phyloP scores from a whole-genome alignment of 2,329 filamentous ascomycete species.

The Penicillium griseofulvum region DNA sequence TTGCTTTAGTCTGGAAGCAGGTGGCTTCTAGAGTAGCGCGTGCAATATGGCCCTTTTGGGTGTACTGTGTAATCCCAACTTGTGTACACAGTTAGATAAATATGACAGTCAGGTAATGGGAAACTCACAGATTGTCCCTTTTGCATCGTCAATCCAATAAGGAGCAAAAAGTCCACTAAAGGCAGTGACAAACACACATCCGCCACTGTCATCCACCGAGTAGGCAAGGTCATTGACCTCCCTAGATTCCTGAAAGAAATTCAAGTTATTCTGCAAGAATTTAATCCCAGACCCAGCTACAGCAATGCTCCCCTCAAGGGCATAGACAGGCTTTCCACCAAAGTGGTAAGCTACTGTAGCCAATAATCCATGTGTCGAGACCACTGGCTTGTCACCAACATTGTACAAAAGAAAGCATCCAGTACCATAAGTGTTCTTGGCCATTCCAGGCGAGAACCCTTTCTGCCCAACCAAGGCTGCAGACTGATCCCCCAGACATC shows the following conservation, averaged over 20 bases:
- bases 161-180: constrained; percentile 89
- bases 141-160: constrained; percentile 94
- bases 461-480: constrained; percentile 81
- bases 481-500: constrained; percentile 82
- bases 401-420: constrained; percentile 89
- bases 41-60: constrained; percentile 79
- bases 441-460: constrained; percentile 76
- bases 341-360: constrained; percentile 86
- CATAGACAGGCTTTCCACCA: constrained; percentile 67
- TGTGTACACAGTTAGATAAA: constrained; percentile 26
- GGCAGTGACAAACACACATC: constrained; percentile 82
- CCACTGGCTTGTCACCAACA: constrained; percentile 77
- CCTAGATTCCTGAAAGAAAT: constrained; percentile 58
- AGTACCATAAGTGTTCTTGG: constrained; percentile 89
- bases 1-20: constrained; percentile 89
- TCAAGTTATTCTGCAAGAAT: constrained; percentile 65
- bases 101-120: neutral
- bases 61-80: constrained; percentile 83
- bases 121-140: constrained; percentile 72
- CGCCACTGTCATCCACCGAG: constrained; percentile 71
- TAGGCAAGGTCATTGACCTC: constrained; percentile 64
- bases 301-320: constrained; percentile 79
- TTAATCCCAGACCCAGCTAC: constrained; percentile 79
- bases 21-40: constrained; percentile 86
- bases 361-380: constrained; percentile 76